phyloP scores from a whole-genome alignment of 2,329 filamentous ascomycete species.

The Neurospora sp. region DNA sequence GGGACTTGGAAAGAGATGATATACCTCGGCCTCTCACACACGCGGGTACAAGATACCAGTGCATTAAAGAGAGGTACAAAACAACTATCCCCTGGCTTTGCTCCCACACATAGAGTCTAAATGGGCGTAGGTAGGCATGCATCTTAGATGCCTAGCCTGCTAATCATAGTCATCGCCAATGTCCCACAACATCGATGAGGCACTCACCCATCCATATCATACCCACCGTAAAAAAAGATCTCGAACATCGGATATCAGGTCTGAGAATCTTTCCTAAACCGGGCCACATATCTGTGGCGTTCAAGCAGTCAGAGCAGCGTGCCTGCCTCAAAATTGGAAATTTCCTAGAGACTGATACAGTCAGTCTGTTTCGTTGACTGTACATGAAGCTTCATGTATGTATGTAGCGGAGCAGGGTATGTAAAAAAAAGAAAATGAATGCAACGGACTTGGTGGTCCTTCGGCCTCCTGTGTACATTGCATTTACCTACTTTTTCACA shows the following conservation, averaged over 20 bases:
- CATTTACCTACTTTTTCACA: neutral
- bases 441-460: neutral
- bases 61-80: neutral
- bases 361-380: neutral
- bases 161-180: neutral
- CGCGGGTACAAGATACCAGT: neutral
- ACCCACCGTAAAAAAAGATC: neutral
- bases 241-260: neutral
- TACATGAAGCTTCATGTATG: neutral
- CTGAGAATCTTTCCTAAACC: neutral
- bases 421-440: neutral
- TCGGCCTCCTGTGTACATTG: neutral
- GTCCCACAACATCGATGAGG: neutral
- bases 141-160: neutral
- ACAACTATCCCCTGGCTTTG: neutral
- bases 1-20: neutral
- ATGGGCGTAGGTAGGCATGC: neutral
- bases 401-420: neutral
- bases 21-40: neutral
- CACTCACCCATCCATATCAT: neutral
- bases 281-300: neutral
- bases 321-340: neutral
- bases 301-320: neutral
- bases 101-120: neutral
- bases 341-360: neutral